Evolutionary conservation across 257 asterid genomes (phyloP).

Genomic region (Penstemon eatonii): DNA sequence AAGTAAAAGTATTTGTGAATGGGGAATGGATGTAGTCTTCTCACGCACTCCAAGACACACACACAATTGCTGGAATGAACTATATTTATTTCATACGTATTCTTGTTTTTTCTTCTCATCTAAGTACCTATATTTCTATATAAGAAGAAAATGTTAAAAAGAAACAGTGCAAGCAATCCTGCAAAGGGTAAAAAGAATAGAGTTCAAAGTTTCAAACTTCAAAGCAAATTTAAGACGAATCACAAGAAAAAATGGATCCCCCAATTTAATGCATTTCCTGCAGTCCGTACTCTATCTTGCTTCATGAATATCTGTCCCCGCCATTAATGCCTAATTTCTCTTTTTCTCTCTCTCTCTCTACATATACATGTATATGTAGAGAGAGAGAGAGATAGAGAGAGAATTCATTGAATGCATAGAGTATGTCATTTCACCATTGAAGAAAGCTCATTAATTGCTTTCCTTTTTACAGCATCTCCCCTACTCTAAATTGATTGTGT

Average conservation of each 20-base stretch:
- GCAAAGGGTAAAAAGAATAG: slow-evolving; percentile 17
- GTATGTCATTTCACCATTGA: slow-evolving; percentile 50
- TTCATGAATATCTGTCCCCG: slow-evolving; percentile 37
- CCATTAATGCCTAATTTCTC: slow-evolving; percentile 19
- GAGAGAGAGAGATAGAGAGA: slow-evolving; percentile 7
- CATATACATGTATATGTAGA: background rate
- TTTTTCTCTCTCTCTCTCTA: slow-evolving; percentile 28
- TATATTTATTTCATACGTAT: background rate
- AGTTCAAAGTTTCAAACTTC: slow-evolving; percentile 36
- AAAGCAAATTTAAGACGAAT: slow-evolving; percentile 30
- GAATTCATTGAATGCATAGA: slow-evolving; percentile 36
- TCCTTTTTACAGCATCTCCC: slow-evolving; percentile 32
- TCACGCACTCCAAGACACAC: slow-evolving; percentile 22
- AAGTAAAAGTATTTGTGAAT: slow-evolving; percentile 3
- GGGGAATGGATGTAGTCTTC: slow-evolving; percentile 3
- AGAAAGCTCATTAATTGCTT: slow-evolving; percentile 44
- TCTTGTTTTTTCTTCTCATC: background rate
- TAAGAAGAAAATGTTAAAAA: slow-evolving; percentile 7
- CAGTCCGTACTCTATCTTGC: slow-evolving; percentile 37
- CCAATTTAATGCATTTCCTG: slow-evolving; percentile 36
- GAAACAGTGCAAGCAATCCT: slow-evolving; percentile 19
- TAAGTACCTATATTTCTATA: background rate
- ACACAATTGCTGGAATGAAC: slow-evolving; percentile 6
- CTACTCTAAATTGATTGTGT: slow-evolving; percentile 24
- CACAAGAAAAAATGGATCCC: slow-evolving; percentile 32